Base-by-base conservation (phyloP, 1,284 basidiomycete species). In the Malassezia caprae region DNA sequence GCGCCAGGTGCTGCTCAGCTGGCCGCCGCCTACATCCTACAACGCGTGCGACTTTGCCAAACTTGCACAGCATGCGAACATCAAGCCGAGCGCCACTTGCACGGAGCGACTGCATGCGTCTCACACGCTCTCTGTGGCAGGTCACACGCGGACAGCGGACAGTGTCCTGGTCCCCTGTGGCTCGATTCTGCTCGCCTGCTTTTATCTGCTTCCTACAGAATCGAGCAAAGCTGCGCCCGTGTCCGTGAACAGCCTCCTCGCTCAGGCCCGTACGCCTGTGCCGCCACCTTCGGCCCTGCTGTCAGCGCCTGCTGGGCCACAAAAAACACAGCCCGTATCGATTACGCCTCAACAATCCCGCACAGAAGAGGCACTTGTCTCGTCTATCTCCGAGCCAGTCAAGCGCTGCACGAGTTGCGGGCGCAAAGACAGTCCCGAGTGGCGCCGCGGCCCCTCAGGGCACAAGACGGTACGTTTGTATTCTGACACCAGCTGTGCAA, bases 141-240 rank as follows among this genome's bases (percentile, higher is more conserved):
- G 82, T 44, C 64, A 82, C 75, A 67, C 75, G 31, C 68, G 78
- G 17, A 81, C 84, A 67, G 84, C 93, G 47, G 86, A 88, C 69
- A 88, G 86, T 74, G 86, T 93, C 58, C 89, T 90, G 76, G 90
- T 93, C 75, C 89, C 89, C 61, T 89, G 93, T 80, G 90, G 89
- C 81, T 76, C 73, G 79, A 78, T 78, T 61, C 73, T 77, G 11
- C 75, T 78, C 39, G 76, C 77, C 3, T 78, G 76, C 60, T 78
- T 77, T 10, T 21, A 10, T 21, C 1, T 39, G 19, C 37, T 4
- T 12, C 17, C 37, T 3, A 6, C 19, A 15, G 10, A 19, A 19
- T 39, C 11, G 37, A 4, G 3, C 8, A 2, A 2, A 21, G n/a
- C 37, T 8, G 28, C 28, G 28, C 28, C 28, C 7, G 8, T 4